These are phyloP conservation scores for Trichoderma sp. DNA, from an alignment of 2,329 filamentous ascomycete genomes.

Conservation along the genomic window DNA sequence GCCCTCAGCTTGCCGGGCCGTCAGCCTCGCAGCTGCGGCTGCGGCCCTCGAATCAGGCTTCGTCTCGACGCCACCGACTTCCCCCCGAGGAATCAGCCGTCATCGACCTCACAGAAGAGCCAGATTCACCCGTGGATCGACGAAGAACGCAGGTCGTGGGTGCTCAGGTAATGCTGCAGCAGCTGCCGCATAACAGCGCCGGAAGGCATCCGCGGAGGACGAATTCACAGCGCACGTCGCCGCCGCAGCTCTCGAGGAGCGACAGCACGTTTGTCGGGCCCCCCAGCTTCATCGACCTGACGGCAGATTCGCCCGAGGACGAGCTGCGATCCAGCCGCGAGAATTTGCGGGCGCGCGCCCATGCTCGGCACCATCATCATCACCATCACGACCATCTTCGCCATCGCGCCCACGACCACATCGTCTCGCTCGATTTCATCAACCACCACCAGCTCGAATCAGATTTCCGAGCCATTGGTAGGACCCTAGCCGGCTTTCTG, in stretches of 20 bases:
- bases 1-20: neutral
- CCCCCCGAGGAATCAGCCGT: constrained; percentile 30
- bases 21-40: constrained; percentile 4
- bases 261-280: constrained; percentile 42
- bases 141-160: constrained; percentile 31
- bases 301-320: constrained; percentile 42
- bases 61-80: neutral
- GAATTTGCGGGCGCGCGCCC: constrained; percentile 12
- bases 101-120: constrained; percentile 51
- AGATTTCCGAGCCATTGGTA: constrained; percentile 25
- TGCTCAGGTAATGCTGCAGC: constrained; percentile 17
- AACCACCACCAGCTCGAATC: constrained; percentile 22
- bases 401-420: constrained; percentile 15
- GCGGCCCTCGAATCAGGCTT: neutral
- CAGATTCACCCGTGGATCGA: constrained; percentile 44
- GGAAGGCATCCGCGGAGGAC: constrained; percentile 42
- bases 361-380: constrained; percentile 22
- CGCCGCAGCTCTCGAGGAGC: constrained; percentile 43
- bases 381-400: constrained; percentile 13
- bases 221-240: constrained; percentile 37
- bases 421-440: constrained; percentile 29
- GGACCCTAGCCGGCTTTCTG: constrained; percentile 29
- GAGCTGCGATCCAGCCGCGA: constrained; percentile 25
- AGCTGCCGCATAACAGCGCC: constrained; percentile 4
- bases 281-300: constrained; percentile 50